Conservation (phyloP, 1,284 basidiomycete genomes). For the Ganoderma multipileum region DNA sequence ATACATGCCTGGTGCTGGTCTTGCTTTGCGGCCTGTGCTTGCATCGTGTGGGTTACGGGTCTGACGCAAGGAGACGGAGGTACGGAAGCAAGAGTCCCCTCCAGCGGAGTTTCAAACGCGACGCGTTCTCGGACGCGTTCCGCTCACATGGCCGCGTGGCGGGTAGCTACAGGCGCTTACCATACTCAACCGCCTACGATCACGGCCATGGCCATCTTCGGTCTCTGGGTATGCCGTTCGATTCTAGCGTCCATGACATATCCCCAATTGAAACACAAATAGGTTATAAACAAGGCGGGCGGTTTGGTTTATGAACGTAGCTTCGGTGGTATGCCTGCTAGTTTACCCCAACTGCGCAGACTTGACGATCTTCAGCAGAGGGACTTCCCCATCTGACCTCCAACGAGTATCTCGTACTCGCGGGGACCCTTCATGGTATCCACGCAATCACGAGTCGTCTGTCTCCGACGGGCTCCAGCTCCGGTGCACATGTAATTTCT, state of each 20-base stretch:
- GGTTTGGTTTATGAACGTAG: conserved; percentile 95
- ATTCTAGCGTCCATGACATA: background rate
- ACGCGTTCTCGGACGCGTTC: conserved; percentile 33
- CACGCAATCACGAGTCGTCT: conserved; percentile 96
- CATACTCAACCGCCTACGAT: background rate
- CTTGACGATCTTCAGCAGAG: conserved; percentile 54
- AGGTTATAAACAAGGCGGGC: conserved; percentile 99
- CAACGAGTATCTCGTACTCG: conserved; percentile 98
- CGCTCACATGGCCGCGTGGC: conserved; percentile 30
- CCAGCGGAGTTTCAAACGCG: conserved; percentile 31
- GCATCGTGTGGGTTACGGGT: conserved; percentile 36
- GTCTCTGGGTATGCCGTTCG: conserved; percentile 74
- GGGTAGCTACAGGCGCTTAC: conserved; percentile 9
- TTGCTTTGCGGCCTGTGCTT: conserved; percentile 38
- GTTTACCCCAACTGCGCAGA: conserved; percentile 10
- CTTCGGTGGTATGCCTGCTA: conserved; percentile 72
- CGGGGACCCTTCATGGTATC: conserved; percentile 97
- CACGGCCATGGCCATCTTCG: conserved; percentile 69
- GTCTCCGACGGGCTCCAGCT: conserved; percentile 83
- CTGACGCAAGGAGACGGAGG: conserved; percentile 10
- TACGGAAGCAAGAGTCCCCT: background rate
- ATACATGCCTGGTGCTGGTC: conserved; percentile 36
- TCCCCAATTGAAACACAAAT: background rate
- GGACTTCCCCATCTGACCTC: conserved; percentile 87
- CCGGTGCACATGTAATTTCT: conserved; percentile 93